Percentiles rank a stretch among this genome's conserved stretches.
phyloP scores from a whole-genome alignment of 306 rosid species.

The Calophaca sinica region DNA sequence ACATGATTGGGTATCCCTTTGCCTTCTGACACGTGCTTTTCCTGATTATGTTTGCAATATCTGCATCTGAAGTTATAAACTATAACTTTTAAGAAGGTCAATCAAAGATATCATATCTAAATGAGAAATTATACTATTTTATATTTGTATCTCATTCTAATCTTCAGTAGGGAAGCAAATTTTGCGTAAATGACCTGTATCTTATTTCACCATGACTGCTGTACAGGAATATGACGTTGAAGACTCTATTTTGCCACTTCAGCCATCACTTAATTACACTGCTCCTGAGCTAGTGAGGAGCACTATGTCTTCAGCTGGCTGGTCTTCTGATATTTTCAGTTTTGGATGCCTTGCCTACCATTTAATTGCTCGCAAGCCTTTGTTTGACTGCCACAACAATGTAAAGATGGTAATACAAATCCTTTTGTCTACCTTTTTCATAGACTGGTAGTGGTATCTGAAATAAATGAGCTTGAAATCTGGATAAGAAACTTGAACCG shows the following conservation, averaged over 20 bases:
- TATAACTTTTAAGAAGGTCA: slow-evolving; percentile 2
- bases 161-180: slow-evolving; percentile 1
- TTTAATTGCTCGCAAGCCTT: slow-evolving; percentile 83
- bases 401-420: slow-evolving; percentile 82
- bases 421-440: slow-evolving; percentile 33
- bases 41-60: slow-evolving; percentile 30
- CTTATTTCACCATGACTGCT: slow-evolving; percentile 41
- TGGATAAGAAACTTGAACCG: slow-evolving; percentile 19
- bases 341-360: slow-evolving; percentile 96
- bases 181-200: slow-evolving; percentile 26
- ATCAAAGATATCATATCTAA: not conserved
- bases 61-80: slow-evolving; percentile 1
- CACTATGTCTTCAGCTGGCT: slow-evolving; percentile 62
- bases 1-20: slow-evolving; percentile 21
- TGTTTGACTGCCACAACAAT: slow-evolving; percentile 92
- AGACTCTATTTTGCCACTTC: slow-evolving; percentile 91
- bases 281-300: slow-evolving; percentile 96
- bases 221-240: slow-evolving; percentile 95
- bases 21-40: slow-evolving; percentile 10
- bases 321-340: slow-evolving; percentile 91
- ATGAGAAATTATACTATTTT: not conserved
- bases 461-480: slow-evolving; percentile 12
- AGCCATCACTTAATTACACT: slow-evolving; percentile 88
- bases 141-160: slow-evolving; percentile 25
- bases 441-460: slow-evolving; percentile 31